Percentiles rank a stretch among this genome's conserved stretches.
These are phyloP conservation scores for Hericium rajendrae DNA, from an alignment of 768 basidiomycete genomes.

Conservation along the genomic window DNA sequence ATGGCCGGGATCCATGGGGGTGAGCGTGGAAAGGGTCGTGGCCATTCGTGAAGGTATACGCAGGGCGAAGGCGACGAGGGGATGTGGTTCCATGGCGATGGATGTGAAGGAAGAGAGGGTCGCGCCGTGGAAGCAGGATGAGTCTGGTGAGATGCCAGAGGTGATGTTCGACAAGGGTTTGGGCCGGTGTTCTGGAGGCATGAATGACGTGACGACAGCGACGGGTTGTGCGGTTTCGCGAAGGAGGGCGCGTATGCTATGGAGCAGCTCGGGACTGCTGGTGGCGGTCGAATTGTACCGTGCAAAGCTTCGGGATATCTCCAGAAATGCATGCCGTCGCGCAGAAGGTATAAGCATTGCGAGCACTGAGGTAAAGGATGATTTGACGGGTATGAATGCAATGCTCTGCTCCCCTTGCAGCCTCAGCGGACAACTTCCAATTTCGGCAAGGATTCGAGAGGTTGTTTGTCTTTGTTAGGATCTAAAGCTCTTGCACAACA, in stretches of 20 bases:
- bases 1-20: slow-evolving; percentile 27
- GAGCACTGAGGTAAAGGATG: neutral
- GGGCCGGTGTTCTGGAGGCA: slow-evolving; percentile 25
- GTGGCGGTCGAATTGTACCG: too few relatives aligned
- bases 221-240: slow-evolving; percentile 78
- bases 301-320: neutral
- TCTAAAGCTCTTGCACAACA: neutral
- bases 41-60: slow-evolving; percentile 89
- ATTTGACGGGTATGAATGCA: neutral
- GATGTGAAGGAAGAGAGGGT: slow-evolving; percentile 92
- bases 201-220: slow-evolving; percentile 68
- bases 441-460: neutral
- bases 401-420: neutral
- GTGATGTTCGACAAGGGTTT: neutral
- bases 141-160: neutral
- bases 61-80: slow-evolving; percentile 83
- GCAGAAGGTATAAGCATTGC: neutral
- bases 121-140: slow-evolving; percentile 63
- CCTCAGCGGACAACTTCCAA: neutral
- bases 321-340: neutral
- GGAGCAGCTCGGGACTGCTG: neutral
- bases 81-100: slow-evolving; percentile 80
- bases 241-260: slow-evolving; percentile 43
- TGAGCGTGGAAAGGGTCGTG: slow-evolving; percentile 31
- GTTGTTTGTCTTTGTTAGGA: neutral